phyloP scores from a whole-genome alignment of 306 rosid species.

The Comarum palustre region DNA sequence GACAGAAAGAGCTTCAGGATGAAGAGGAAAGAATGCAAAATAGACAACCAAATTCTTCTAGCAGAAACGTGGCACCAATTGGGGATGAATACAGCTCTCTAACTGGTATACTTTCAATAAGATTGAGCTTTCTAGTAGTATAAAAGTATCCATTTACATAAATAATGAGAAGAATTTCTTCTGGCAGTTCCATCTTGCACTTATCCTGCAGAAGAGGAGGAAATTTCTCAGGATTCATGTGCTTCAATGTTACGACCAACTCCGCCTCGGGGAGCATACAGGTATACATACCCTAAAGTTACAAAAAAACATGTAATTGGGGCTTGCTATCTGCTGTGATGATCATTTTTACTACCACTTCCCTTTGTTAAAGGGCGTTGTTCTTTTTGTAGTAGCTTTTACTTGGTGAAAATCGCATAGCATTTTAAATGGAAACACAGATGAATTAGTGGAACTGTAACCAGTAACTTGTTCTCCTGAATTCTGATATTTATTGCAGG shows the following conservation, averaged over 20 bases:
- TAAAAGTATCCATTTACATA: slow-evolving; percentile 14
- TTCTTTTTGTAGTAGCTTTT: not conserved
- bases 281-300: slow-evolving; percentile 37
- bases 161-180: slow-evolving; percentile 12
- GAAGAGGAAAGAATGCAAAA: slow-evolving; percentile 87
- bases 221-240: slow-evolving; percentile 61
- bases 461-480: not conserved
- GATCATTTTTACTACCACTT: not conserved
- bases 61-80: slow-evolving; percentile 40
- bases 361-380: not conserved
- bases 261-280: slow-evolving; percentile 50
- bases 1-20: slow-evolving; percentile 78
- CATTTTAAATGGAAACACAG: not conserved
- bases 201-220: slow-evolving; percentile 63
- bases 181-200: slow-evolving; percentile 49
- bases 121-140: not conserved
- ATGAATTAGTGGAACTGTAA: not conserved
- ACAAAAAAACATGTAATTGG: not conserved
- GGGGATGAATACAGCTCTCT: slow-evolving; percentile 57
- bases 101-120: slow-evolving; percentile 47
- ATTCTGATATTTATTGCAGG: not conserved
- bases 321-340: not conserved
- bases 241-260: slow-evolving; percentile 48
- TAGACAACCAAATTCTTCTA: slow-evolving; percentile 52
- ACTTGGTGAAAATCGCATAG: not conserved